Conservation (phyloP, 164 flowering plant species). For the Piper betle region DNA sequence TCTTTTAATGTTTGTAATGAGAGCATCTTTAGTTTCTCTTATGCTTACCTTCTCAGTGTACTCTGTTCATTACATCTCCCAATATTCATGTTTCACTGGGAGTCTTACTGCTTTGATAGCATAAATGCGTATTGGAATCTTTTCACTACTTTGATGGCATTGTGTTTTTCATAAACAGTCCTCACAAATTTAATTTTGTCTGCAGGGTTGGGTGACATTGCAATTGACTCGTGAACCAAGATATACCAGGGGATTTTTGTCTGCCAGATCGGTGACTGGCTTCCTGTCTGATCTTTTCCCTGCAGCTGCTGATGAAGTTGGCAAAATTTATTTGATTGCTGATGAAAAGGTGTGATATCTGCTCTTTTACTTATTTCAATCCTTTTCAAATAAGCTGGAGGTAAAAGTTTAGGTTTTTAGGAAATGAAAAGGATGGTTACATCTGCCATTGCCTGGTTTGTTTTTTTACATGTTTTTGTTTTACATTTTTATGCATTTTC, state of each 20-base stretch:
- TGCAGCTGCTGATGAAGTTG: constrained; percentile 91
- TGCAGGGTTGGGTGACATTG: constrained; percentile 81
- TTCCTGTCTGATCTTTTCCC: constrained; percentile 74
- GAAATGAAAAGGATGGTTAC: neutral
- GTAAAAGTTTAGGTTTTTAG: too few species aligned
- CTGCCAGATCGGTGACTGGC: constrained; percentile 84
- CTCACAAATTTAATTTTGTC: constrained; percentile 2
- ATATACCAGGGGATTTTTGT: constrained; percentile 49
- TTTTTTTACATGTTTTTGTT: too few species aligned
- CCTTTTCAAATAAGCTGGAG: too few species aligned
- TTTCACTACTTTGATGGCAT: too few species aligned
- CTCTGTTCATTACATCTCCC: neutral
- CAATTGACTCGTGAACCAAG: constrained; percentile 65
- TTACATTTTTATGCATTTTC: too few species aligned
- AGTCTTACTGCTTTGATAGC: neutral
- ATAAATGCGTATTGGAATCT: too few species aligned
- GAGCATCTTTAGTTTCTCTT: neutral
- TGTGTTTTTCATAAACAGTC: too few species aligned
- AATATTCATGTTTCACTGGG: neutral
- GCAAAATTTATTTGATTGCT: constrained; percentile 76
- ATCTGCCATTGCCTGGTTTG: neutral
- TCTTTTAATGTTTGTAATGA: neutral
- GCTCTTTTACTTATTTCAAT: neutral
- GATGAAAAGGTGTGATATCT: constrained; percentile 60
- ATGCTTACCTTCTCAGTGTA: neutral